Percentiles rank a stretch among this genome's conserved stretches.
Conservation (phyloP, 306 rosid species). For the Pueraria montana region DNA sequence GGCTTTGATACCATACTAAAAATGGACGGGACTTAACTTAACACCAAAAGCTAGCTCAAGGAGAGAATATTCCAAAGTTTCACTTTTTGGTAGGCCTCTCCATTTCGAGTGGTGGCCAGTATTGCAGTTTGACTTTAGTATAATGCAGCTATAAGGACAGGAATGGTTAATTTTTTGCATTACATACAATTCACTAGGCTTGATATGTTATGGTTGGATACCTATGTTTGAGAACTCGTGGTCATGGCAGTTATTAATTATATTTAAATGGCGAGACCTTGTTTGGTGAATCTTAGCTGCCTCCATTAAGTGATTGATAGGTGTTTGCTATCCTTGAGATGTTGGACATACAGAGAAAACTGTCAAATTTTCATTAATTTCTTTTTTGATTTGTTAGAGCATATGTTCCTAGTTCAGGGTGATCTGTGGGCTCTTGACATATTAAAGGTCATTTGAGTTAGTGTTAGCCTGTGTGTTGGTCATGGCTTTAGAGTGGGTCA, state of each 20-base stretch:
- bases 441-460: not conserved
- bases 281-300: not conserved
- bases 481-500: not conserved
- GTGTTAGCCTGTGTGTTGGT: not conserved
- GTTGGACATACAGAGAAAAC: not conserved
- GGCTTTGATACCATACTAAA: too few relatives aligned
- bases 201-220: not conserved
- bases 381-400: not conserved
- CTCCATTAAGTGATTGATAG: not conserved
- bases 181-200: not conserved
- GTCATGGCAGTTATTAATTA: not conserved
- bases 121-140: not conserved
- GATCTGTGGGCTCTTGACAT: not conserved
- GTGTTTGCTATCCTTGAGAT: not conserved
- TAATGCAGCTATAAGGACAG: not conserved
- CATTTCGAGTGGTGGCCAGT: not conserved
- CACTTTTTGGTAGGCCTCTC: not conserved
- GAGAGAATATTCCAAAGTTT: not conserved
- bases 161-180: not conserved
- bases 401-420: not conserved
- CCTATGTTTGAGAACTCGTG: not conserved
- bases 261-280: not conserved
- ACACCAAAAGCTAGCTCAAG: not conserved
- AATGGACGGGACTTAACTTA: too few relatives aligned
- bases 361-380: not conserved